Conservation (phyloP, 1,284 basidiomycete genomes). For the Naganishia cerealis region DNA sequence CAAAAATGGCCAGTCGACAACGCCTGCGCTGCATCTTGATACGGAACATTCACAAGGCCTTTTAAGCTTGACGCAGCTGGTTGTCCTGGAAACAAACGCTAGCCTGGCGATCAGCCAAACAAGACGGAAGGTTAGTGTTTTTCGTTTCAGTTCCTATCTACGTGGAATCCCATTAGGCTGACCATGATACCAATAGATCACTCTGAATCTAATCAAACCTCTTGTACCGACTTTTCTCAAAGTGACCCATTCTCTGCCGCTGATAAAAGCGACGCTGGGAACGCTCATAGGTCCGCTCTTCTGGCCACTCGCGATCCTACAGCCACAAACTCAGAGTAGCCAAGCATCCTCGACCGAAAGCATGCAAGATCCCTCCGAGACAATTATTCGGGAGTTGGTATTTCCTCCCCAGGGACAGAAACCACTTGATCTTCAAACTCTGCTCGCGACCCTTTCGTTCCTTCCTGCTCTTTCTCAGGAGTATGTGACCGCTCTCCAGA, state of each 20-base stretch:
- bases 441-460: constrained; percentile 16
- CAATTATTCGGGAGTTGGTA: constrained; percentile 10
- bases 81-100: constrained; percentile 19
- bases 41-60: constrained; percentile 8
- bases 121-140: constrained; percentile 5
- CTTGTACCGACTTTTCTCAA: constrained; percentile 35
- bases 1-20: background rate
- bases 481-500: constrained; percentile 38
- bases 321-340: constrained; percentile 23
- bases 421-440: background rate
- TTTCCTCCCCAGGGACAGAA: constrained; percentile 11
- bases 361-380: constrained; percentile 14
- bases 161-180: background rate
- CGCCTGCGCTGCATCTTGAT: background rate
- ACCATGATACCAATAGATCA: constrained; percentile 36
- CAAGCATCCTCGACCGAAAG: constrained; percentile 20
- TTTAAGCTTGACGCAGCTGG: background rate
- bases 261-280: constrained; percentile 32
- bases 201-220: constrained; percentile 32
- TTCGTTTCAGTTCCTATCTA: too few relatives aligned
- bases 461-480: constrained; percentile 13
- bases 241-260: constrained; percentile 37
- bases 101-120: constrained; percentile 23
- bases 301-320: constrained; percentile 40
- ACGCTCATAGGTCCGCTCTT: constrained; percentile 36